Evolutionary conservation across 768 basidiomycete species (phyloP), one percentile per base, ranked within the genome.

Genomic region (Mycena latifolia): DNA sequence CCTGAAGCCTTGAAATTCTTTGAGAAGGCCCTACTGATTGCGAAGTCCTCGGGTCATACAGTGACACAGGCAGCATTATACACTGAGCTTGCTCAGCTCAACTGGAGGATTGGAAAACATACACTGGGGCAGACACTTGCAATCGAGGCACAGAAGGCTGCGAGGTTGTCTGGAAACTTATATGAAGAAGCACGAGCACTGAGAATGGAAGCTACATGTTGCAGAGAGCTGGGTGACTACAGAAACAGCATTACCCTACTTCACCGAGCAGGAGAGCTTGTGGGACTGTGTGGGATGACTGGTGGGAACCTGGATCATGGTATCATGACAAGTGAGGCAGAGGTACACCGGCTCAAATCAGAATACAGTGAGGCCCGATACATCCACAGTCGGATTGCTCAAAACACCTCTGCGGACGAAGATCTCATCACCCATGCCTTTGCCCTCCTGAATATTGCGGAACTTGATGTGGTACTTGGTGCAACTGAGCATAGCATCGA

Each of bases 221-320:
- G 33, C 12, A 29, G 3, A 3, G 7, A 10, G 7, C 58, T 60
- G 2, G 58, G 58, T 9, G n/a, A 52, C 17, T 48, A 35, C 12
- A 33, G 22, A 24, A 10, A 24, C 5, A n/a, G 18, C 10, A 17
- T 48, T 5, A 6, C 20, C 18, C 31, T 33, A 3, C 15, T 25
- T 8, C 5, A 22, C 2, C 28, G n/a, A 11, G 58, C 25, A n/a
- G 25, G 27, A 43, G 22, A 39, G 2, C 47, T 60, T 18, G 9
- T 60, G 31, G 5, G 3, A 0, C 58, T 60, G 25, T 52, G 58
- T 41, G 58, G 39, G 4, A 28, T 60, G 58, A 12, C 47, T 22
- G 48, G 37, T 15, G 37, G 48, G 5, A 3, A 6, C 12, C 11
- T 51, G 20, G 22, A 50, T 12, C 24, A 39, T 7, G 6, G 25